Evolutionary conservation across 345 rosid species (phyloP).

Genomic region (Erysimum cheiranthoides): DNA sequence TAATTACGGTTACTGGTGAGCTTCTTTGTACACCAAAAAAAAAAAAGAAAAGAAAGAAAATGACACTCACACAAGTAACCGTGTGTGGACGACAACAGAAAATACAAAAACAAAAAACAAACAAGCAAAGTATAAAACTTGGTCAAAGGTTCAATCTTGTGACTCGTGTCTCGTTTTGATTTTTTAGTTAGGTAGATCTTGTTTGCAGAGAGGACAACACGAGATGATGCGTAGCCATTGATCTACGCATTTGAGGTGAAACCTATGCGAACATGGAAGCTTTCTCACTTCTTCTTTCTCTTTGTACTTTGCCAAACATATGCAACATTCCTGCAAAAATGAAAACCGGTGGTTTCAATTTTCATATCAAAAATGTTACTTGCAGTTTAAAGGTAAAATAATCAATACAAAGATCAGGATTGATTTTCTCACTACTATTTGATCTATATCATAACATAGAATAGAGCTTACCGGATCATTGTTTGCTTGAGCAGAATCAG

Average conservation of each 20-base stretch:
- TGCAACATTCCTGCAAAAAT: constrained; percentile 80
- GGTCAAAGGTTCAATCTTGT: constrained; percentile 4
- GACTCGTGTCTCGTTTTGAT: constrained; percentile 19
- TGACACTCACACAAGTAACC: constrained; percentile 28
- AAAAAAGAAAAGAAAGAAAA: not conserved
- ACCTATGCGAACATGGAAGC: constrained; percentile 87
- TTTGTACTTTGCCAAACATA: constrained; percentile 84
- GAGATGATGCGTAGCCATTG: constrained; percentile 94
- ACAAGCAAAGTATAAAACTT: constrained; percentile 14
- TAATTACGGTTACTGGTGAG: constrained; percentile 28
- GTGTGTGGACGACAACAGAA: constrained; percentile 1
- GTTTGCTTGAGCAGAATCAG: constrained; percentile 36
- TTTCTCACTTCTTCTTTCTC: constrained; percentile 87
- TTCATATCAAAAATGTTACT: not conserved
- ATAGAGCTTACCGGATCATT: constrained; percentile 55
- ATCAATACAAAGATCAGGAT: not conserved
- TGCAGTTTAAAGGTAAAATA: not conserved
- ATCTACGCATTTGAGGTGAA: constrained; percentile 94
- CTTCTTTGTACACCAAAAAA: constrained; percentile 13
- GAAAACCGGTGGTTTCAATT: not conserved
- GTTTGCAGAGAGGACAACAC: constrained; percentile 95
- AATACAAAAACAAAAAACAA: not conserved
- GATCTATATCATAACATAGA: not conserved
- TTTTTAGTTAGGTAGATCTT: constrained; percentile 67
- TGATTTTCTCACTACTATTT: not conserved